Conservation (phyloP, 2,329 filamentous ascomycete genomes). For the Pseudopithomyces chartarum region DNA sequence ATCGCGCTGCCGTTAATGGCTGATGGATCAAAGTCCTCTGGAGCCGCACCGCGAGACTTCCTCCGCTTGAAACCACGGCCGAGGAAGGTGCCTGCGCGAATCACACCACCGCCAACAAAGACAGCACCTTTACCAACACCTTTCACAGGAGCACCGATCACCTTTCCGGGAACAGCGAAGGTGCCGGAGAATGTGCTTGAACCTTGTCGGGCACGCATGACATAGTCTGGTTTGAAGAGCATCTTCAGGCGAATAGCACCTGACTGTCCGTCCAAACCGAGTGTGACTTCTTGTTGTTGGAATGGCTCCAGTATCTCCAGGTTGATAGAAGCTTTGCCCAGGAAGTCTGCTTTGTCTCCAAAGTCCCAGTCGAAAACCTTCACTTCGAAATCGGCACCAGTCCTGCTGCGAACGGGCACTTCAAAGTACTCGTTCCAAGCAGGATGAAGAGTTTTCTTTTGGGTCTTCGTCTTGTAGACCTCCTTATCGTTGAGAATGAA, state of each 20-base stretch:
- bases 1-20: slow-evolving; percentile 48
- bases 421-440: slow-evolving; percentile 98
- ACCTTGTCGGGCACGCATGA: slow-evolving; percentile 83
- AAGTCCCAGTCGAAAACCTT: slow-evolving; percentile 97
- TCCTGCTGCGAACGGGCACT: slow-evolving; percentile 78
- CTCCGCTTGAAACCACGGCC: slow-evolving; percentile 79
- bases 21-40: slow-evolving; percentile 49
- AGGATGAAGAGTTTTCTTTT: slow-evolving; percentile 96
- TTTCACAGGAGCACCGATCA: slow-evolving; percentile 95
- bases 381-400: slow-evolving; percentile 79
- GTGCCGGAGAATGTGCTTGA: slow-evolving; percentile 92
- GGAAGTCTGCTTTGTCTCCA: slow-evolving; percentile 87
- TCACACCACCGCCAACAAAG: slow-evolving; percentile 75
- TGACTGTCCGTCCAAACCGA: slow-evolving; percentile 85
- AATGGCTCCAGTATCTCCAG: slow-evolving; percentile 85
- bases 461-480: slow-evolving; percentile 91
- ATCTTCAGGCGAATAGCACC: slow-evolving; percentile 81
- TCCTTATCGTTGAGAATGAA: slow-evolving; percentile 89
- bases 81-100: slow-evolving; percentile 89
- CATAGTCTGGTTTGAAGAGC: slow-evolving; percentile 91
- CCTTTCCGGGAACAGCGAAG: slow-evolving; percentile 83
- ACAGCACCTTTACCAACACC: slow-evolving; percentile 79
- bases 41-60: slow-evolving; percentile 60
- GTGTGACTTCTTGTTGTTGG: slow-evolving; percentile 72
- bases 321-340: slow-evolving; percentile 79